Percentiles rank a stretch among this genome's conserved stretches.
Conservation (phyloP, 192 early-diverging fungal genomes). For the Backusella mclennaniae region DNA sequence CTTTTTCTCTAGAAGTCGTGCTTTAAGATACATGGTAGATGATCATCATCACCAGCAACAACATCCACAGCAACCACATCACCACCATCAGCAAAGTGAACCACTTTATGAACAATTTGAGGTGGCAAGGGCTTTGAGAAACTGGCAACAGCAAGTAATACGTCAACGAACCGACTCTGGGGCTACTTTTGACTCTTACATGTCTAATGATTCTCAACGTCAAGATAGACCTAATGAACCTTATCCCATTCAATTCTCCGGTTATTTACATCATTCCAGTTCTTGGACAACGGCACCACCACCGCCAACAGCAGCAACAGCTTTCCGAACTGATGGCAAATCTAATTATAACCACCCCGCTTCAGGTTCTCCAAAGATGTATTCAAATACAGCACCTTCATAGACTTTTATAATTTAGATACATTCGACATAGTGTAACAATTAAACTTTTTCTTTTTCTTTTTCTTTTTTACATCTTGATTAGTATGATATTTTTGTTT, state of each 20-base stretch:
- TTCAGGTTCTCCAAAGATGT: not conserved
- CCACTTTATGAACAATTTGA: not conserved
- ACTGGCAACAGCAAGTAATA: constrained; percentile 10
- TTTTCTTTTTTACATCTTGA: not conserved
- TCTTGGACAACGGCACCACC: not conserved
- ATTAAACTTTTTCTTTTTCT: not conserved
- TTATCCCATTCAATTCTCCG: not conserved
- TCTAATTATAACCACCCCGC: not conserved
- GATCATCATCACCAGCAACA: not conserved
- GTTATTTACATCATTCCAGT: not conserved
- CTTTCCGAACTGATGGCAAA: not conserved
- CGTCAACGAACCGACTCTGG: constrained; percentile 9
- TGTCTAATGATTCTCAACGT: constrained; percentile 1
- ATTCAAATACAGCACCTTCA: not conserved
- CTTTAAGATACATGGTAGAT: not conserved
- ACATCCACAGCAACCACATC: not conserved
- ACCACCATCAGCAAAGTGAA: not conserved
- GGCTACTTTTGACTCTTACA: constrained; percentile 9
- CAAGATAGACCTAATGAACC: not conserved
- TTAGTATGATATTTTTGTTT: not conserved
- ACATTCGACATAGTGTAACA: not conserved
- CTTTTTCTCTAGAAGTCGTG: not conserved
- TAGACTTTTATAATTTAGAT: constrained; percentile 5
- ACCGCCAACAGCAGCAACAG: not conserved
- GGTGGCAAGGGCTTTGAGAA: constrained; percentile 13